Conservation (phyloP, 345 rosid species). For the Corchorus olitorius region DNA sequence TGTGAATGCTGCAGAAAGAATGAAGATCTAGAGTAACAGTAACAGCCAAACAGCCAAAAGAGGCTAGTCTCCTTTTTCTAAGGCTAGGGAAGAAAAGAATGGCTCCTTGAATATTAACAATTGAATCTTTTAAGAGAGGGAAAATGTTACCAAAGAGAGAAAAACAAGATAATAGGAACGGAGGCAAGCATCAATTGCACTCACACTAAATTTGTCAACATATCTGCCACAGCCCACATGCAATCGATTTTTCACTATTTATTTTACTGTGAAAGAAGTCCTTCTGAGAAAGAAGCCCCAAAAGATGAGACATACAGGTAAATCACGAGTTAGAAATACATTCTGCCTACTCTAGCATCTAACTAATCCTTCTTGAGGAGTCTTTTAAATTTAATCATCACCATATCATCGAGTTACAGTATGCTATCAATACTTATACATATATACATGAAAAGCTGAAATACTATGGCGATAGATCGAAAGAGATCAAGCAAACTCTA, state of each 20-base stretch:
- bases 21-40: background rate
- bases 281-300: background rate
- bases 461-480: background rate
- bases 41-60: background rate
- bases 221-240: background rate
- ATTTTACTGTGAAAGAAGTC: background rate
- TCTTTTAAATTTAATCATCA: background rate
- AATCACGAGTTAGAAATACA: background rate
- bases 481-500: slow-evolving; percentile 4
- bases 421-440: background rate
- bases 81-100: background rate
- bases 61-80: background rate
- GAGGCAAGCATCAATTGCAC: background rate
- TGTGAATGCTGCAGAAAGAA: background rate
- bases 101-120: background rate
- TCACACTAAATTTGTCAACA: background rate
- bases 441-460: background rate
- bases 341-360: background rate
- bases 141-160: background rate
- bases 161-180: background rate
- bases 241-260: background rate
- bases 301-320: background rate
- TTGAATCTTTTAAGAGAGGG: background rate
- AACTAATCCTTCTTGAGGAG: background rate
- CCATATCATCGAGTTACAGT: background rate